Percentiles rank a stretch among this genome's conserved stretches.
These are phyloP conservation scores for Clitocybe nebularis DNA, from an alignment of 1,284 basidiomycete genomes.

Conservation along the genomic window DNA sequence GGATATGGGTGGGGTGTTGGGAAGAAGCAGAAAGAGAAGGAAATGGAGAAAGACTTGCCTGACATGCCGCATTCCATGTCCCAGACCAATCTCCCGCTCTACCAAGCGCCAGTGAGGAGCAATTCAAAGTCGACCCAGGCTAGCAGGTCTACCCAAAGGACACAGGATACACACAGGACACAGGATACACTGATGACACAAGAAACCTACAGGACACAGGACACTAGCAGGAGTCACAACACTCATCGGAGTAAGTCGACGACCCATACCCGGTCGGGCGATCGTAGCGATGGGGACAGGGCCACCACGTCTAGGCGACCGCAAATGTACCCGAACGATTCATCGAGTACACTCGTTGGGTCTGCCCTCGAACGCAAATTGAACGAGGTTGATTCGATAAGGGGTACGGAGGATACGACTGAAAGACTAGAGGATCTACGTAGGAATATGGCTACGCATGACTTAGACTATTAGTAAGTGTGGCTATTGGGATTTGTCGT, in stretches of 20 bases:
- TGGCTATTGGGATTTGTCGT: slow-evolving; percentile 7
- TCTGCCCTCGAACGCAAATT: slow-evolving; percentile 66
- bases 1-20: slow-evolving; percentile 71
- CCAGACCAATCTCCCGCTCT: slow-evolving; percentile 37
- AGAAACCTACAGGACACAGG: slow-evolving; percentile 20
- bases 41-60: slow-evolving; percentile 35
- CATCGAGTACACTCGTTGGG: slow-evolving; percentile 67
- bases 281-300: slow-evolving; percentile 18
- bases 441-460: slow-evolving; percentile 68
- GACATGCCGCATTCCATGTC: slow-evolving; percentile 25
- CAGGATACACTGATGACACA: slow-evolving; percentile 24
- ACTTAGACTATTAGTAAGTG: slow-evolving; percentile 83
- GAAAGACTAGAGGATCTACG: slow-evolving; percentile 66
- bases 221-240: slow-evolving; percentile 16
- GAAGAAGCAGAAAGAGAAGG: slow-evolving; percentile 46
- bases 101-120: slow-evolving; percentile 36
- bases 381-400: slow-evolving; percentile 53
- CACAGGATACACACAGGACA: slow-evolving; percentile 15
- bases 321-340: slow-evolving; percentile 51
- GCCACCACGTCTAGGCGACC: slow-evolving; percentile 30
- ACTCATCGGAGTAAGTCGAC: slow-evolving; percentile 19
- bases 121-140: slow-evolving; percentile 35
- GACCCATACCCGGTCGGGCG: slow-evolving; percentile 19
- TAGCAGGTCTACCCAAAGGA: slow-evolving; percentile 21
- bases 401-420: slow-evolving; percentile 51